Evolutionary conservation across 805 yeast species (phyloP), one percentile per base, ranked within the genome.

Genomic region (Teunomyces stri): DNA sequence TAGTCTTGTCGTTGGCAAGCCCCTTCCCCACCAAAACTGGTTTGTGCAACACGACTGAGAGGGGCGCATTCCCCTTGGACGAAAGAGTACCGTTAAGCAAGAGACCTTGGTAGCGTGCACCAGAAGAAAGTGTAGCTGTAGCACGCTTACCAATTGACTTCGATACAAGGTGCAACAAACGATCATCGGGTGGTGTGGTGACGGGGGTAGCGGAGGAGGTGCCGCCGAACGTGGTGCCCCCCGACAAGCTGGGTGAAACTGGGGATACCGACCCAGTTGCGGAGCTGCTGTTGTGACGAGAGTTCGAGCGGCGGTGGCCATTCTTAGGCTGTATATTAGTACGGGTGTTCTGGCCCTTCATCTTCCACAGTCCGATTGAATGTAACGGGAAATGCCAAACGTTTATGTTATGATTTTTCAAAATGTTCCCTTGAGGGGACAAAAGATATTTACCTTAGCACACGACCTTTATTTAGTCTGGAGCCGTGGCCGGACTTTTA

Each of bases 51-150:
- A 80, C 78, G 12, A 85, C 74, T 11, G 85, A 82, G 35, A 85
- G 59, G 3, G 84, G 82, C 15, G 72, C 65, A 2, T 54, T 43
- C 13, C 59, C 63, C 12, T 54, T 43, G 6, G 68, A 63, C 6
- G 65, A 56, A 27, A 69, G 60, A 37, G 70, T 70, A 16, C 78
- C 73, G 9, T 84, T 76, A 38, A 74, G 68, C 47, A 88, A 66
- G 6, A 82, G 59, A 16, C 96, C 96, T 18, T 68, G 64, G 56
- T 80, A 76, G 25, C 75, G 66, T 2, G 78, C 72, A 11, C 92
- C 92, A 0, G 87, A 76, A 21, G 79, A 66, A 1, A 84, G 80
- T 3, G 89, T 80, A 5, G 81, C 84, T 11, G 71, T 70, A 10
- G 79, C 81, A 27, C 69, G 68, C 27, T 77, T 70, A 15, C 96